phyloP scores from a whole-genome alignment of 805 yeast species.

The Jamesozyma spencerorum region DNA sequence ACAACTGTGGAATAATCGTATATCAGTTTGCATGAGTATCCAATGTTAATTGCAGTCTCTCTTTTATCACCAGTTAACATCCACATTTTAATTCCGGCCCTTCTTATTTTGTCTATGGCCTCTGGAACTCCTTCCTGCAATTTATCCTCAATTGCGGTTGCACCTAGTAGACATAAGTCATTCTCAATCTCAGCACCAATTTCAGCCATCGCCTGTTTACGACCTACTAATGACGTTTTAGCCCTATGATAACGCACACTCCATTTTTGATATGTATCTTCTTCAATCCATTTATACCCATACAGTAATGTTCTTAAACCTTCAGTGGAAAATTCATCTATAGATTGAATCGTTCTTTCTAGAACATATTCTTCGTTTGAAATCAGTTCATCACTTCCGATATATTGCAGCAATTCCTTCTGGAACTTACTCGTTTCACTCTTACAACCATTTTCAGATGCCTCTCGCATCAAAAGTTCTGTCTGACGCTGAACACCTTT shows the following conservation, averaged over 20 bases:
- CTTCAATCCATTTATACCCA: constrained; percentile 63
- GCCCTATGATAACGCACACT: constrained; percentile 59
- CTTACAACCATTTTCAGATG: too few species aligned
- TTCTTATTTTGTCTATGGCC: constrained; percentile 78
- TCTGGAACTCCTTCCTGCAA: constrained; percentile 96
- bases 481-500: neutral
- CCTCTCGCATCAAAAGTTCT: neutral
- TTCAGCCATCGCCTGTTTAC: constrained; percentile 56
- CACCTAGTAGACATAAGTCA: constrained; percentile 68
- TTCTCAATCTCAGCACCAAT: constrained; percentile 68
- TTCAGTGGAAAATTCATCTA: constrained; percentile 90
- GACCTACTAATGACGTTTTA: constrained; percentile 59
- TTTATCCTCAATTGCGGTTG: constrained; percentile 95
- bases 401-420: constrained; percentile 28
- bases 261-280: constrained; percentile 58
- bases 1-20: constrained; percentile 88
- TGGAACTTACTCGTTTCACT: too few species aligned
- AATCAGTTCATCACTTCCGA: constrained; percentile 48
- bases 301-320: constrained; percentile 87
- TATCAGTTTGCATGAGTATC: constrained; percentile 86
- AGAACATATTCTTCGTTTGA: constrained; percentile 66
- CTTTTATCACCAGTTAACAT: constrained; percentile 97
- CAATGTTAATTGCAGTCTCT: constrained; percentile 96
- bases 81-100: constrained; percentile 95
- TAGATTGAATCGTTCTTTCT: constrained; percentile 79